Conservation (phyloP, 306 rosid genomes). For the Ceratonia siliqua region DNA sequence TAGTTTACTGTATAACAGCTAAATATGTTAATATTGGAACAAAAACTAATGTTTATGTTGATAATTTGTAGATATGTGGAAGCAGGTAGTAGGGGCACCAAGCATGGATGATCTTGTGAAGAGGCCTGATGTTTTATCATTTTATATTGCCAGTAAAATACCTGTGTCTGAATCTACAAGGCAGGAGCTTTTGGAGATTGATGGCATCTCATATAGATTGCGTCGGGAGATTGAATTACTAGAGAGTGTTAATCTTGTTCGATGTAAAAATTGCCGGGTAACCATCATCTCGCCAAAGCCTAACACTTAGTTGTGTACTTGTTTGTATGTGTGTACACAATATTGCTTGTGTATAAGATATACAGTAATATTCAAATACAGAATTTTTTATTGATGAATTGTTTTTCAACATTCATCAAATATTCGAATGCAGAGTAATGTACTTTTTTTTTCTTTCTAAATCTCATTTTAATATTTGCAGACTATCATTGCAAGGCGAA, state of each 20-base stretch:
- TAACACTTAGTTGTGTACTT: not conserved
- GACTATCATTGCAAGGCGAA: constrained; percentile 78
- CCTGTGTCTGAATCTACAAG: constrained; percentile 94
- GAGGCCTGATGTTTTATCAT: constrained; percentile 84
- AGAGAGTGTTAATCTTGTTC: constrained; percentile 72
- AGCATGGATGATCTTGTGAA: constrained; percentile 76
- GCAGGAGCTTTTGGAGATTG: constrained; percentile 93
- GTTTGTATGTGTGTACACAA: constrained; percentile 6
- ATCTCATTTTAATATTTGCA: constrained; percentile 44
- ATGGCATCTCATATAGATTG: constrained; percentile 83
- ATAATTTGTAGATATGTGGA: constrained; percentile 84
- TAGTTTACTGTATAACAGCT: constrained; percentile 10
- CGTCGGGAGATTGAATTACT: constrained; percentile 95
- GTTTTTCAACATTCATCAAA: constrained; percentile 20
- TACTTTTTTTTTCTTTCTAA: not conserved
- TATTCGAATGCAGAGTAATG: constrained; percentile 23
- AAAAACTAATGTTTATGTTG: constrained; percentile 29
- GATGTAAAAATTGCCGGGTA: constrained; percentile 80
- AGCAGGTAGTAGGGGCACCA: constrained; percentile 73
- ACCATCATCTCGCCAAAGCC: constrained; percentile 26
- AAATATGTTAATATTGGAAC: constrained; percentile 1
- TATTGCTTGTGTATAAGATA: constrained; percentile 12
- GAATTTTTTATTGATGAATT: not conserved
- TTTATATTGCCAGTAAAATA: constrained; percentile 89
- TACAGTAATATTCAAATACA: not conserved